Evolutionary conservation across 2,329 filamentous ascomycete genomes (phyloP), one percentile per base, ranked within the genome.

Genomic region (Huntiella omanensis): DNA sequence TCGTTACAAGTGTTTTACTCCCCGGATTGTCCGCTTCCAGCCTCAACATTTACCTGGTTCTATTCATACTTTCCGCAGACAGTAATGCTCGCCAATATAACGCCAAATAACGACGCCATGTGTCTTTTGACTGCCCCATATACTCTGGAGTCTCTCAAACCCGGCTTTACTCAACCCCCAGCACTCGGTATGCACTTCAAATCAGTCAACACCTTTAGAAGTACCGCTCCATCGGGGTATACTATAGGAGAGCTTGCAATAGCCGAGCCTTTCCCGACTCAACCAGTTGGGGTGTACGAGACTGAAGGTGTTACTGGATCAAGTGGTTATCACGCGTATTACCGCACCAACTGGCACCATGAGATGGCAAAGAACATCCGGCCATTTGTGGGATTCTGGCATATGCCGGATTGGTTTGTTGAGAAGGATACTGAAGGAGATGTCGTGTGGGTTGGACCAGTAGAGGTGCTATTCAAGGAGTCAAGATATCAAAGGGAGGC

Each of bases 51-150:
- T 62, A 69, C 75, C 48, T 96, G 92, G 57, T 77, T 95, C 45
- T 95, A 96, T 64, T 65, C 72, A 19, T 80, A 81, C 1, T 92
- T 96, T 57, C 85, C 86, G 2, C 57, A 71, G 0, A 69, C 96
- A 53, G 28, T 41, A 13, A 88, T 95, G 60, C 74, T 96, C 5
- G 85, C 79, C 42, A 92, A 83, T 48, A 96, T 98, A 56, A 96
- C 88, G 0, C 91, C 91, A 34, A 91, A 88, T 43, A 96, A 88
- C 3, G 91, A 98, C 59, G 96, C 96, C 55, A 84, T 96, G 53
- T 94, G 87, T 1, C 74, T 96, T 33, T 98, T 96, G 56, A 88
- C 87, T 38, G 80, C 84, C 0, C 83, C 86, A 0, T 88, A 80
- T 47, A 80, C 81, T 0, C 67, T 87, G 3, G 66, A 83, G 1